These are phyloP conservation scores for Didymella lethalis DNA, from an alignment of 2,329 filamentous ascomycete genomes.

Conservation along the genomic window DNA sequence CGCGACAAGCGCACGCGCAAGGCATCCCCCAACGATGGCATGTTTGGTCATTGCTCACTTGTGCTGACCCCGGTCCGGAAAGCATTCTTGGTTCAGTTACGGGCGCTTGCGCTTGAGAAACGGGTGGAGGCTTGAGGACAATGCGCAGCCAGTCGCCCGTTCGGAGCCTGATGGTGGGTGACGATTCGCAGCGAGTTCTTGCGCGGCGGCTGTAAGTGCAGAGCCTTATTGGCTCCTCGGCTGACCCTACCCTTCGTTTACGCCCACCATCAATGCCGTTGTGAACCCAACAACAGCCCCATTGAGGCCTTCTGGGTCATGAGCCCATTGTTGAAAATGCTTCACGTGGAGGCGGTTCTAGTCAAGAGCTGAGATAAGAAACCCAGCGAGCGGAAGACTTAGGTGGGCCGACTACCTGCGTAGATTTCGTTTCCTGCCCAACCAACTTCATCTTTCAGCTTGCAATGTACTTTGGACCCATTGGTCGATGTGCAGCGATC, in stretches of 20 bases:
- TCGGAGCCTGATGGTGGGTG: conserved; percentile 38
- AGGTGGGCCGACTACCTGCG: conserved; percentile 19
- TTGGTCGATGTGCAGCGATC: conserved; percentile 26
- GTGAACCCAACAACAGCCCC: conserved; percentile 30
- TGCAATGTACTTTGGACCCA: conserved; percentile 22
- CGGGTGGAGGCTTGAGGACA: conserved; percentile 43
- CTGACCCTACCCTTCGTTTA: conserved; percentile 34
- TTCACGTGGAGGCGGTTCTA: conserved; percentile 29
- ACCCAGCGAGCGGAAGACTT: conserved; percentile 31
- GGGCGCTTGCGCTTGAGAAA: conserved; percentile 50
- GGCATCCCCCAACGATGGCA: conserved; percentile 33
- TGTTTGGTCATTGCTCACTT: conserved; percentile 37
- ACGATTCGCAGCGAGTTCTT: conserved; percentile 47
- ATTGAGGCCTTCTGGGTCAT: conserved; percentile 26
- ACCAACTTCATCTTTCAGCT: conserved; percentile 27
- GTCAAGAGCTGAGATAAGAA: conserved; percentile 37
- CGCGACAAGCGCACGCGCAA: conserved; percentile 34
- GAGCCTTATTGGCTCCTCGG: conserved; percentile 38
- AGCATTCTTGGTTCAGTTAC: conserved; percentile 39
- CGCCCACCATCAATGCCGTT: conserved; percentile 33
- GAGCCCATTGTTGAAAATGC: conserved; percentile 23
- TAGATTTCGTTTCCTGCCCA: conserved; percentile 24
- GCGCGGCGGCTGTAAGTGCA: conserved; percentile 38
- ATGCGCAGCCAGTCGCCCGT: conserved; percentile 44
- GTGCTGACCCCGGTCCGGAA: conserved; percentile 37